Percentiles rank a stretch among this genome's conserved stretches.
Conservation (phyloP, 148 eudicot genomes). For the Vaccinium macrocarpon region DNA sequence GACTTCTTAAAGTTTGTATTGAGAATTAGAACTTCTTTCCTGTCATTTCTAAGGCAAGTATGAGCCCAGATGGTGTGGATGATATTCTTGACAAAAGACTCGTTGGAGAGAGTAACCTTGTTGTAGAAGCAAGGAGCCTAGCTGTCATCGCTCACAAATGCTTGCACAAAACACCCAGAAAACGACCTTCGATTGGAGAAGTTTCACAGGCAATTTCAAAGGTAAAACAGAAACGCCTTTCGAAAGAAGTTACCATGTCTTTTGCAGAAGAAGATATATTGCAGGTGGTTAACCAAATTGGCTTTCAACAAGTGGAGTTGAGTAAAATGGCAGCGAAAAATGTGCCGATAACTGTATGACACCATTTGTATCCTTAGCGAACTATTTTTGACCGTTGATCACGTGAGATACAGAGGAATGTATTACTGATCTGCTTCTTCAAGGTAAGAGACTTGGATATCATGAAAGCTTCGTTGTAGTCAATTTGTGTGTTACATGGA, state of each 20-base stretch:
- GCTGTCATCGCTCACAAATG: constrained; percentile 77
- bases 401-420: background rate
- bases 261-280: constrained; percentile 57
- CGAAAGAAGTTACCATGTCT: constrained; percentile 59
- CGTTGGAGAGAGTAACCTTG: constrained; percentile 48
- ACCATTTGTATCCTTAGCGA: background rate
- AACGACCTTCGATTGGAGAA: constrained; percentile 78
- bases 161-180: constrained; percentile 71
- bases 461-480: background rate
- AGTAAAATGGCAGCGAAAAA: constrained; percentile 57
- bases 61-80: constrained; percentile 93
- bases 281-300: constrained; percentile 55
- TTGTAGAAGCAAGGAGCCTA: constrained; percentile 60
- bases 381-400: background rate
- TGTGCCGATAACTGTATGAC: constrained; percentile 28
- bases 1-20: background rate
- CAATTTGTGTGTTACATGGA: background rate
- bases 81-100: constrained; percentile 81
- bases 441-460: background rate
- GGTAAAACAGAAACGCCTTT: constrained; percentile 58
- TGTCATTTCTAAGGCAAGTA: constrained; percentile 52
- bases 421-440: background rate
- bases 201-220: constrained; percentile 65
- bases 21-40: background rate
- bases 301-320: constrained; percentile 67